phyloP scores from a whole-genome alignment of 192 early-diverging fungal species.

The Mortierella hygrophila region DNA sequence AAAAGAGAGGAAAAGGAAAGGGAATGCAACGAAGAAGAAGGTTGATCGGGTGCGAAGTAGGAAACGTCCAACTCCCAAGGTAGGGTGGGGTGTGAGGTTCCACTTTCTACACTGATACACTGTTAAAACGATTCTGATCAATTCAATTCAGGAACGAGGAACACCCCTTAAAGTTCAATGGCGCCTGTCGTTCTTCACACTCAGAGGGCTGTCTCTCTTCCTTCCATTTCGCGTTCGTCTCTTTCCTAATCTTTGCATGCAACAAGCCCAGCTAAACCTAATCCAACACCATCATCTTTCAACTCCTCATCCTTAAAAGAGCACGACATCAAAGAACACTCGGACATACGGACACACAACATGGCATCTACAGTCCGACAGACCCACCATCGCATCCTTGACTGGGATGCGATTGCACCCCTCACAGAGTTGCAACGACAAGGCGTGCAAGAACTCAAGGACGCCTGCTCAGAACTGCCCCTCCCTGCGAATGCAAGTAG shows the following conservation, averaged over 20 bases:
- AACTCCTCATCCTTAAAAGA: neutral
- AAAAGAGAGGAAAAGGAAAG: neutral
- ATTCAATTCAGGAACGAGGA: neutral
- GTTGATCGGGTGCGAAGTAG: neutral
- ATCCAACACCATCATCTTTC: neutral
- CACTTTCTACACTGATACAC: neutral
- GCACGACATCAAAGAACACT: neutral
- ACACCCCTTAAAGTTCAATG: neutral
- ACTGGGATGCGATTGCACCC: conserved; percentile 70
- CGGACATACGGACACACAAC: neutral
- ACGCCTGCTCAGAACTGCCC: conserved; percentile 70
- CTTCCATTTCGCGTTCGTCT: neutral
- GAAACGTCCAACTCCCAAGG: neutral
- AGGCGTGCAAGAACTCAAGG: conserved; percentile 68
- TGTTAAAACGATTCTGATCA: neutral
- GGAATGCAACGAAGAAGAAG: neutral
- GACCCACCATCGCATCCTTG: conserved; percentile 50
- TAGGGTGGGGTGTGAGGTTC: neutral
- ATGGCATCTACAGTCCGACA: conserved; percentile 30
- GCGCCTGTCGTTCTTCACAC: neutral
- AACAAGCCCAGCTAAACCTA: neutral
- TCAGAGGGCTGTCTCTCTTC: neutral
- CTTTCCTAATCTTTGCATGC: neutral
- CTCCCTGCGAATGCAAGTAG: conserved; percentile 63
- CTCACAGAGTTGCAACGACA: conserved; percentile 64